These are phyloP conservation scores for Neopestalotiopsis sp. DNA, from an alignment of 2,329 filamentous ascomycete species.

Conservation along the genomic window DNA sequence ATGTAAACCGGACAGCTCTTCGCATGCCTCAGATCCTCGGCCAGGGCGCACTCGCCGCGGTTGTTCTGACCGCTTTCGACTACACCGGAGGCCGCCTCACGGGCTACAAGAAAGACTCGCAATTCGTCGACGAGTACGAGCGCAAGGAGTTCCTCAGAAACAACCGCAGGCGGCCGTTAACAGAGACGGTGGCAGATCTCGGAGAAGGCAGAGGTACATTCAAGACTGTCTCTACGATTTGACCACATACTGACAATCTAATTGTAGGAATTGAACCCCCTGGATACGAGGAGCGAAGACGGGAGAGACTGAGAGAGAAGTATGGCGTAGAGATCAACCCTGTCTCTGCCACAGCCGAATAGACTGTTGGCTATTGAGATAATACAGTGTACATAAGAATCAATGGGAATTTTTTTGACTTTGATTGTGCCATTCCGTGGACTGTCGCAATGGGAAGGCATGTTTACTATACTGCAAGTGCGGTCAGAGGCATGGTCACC, in stretches of 20 bases:
- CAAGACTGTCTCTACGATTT: constrained; percentile 10
- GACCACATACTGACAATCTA: constrained; percentile 19
- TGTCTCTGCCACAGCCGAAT: constrained; percentile 56
- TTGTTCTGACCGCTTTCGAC: constrained; percentile 62
- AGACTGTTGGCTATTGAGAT: background rate
- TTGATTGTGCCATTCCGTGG: background rate
- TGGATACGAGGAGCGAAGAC: constrained; percentile 84
- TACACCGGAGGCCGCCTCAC: constrained; percentile 64
- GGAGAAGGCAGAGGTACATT: constrained; percentile 84
- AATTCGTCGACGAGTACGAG: constrained; percentile 73
- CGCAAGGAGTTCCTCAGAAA: constrained; percentile 76
- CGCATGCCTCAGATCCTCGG: constrained; percentile 68
- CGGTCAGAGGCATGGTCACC: background rate
- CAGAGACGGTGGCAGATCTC: constrained; percentile 80
- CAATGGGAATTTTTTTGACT: constrained; percentile 19
- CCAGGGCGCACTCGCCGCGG: constrained; percentile 61
- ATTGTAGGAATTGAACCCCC: constrained; percentile 75
- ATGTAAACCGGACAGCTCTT: constrained; percentile 49
- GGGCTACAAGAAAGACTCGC: constrained; percentile 52
- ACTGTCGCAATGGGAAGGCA: background rate
- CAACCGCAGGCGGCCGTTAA: constrained; percentile 74
- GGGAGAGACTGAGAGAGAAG: constrained; percentile 80
- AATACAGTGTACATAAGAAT: constrained; percentile 22
- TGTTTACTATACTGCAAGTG: background rate
- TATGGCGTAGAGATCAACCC: constrained; percentile 86